Percentiles rank a stretch among this genome's conserved stretches.
phyloP scores from a whole-genome alignment of 208 protist species.

The Leishmania martiniquensis region DNA sequence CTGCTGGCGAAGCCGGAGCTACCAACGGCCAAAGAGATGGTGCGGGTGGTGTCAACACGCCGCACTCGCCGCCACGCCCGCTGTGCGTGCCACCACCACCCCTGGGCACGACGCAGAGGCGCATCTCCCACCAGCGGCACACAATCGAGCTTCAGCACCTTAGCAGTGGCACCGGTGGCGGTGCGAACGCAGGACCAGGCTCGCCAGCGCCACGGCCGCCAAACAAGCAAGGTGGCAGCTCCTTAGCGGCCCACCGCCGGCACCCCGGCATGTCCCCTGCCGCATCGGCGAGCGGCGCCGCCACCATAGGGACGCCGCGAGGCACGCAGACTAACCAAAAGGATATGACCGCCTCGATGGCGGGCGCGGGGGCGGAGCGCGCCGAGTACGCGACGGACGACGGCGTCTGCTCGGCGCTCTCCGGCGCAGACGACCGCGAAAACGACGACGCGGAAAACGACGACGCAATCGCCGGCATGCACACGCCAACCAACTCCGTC shows the following conservation, averaged over 20 bases:
- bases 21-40: background rate
- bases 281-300: background rate
- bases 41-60: constrained; percentile 3
- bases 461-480: background rate
- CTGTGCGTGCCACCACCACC: constrained; percentile 45
- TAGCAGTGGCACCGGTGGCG: constrained; percentile 6
- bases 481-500: background rate
- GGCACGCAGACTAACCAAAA: background rate
- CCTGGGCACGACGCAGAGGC: constrained; percentile 31
- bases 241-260: background rate
- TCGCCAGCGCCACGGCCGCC: background rate
- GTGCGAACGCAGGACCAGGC: background rate
- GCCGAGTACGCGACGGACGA: constrained; percentile 25
- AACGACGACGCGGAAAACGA: constrained; percentile 20
- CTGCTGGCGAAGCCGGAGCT: background rate
- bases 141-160: constrained; percentile 33
- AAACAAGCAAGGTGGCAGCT: background rate
- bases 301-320: background rate
- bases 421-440: constrained; percentile 16
- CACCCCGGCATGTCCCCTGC: background rate
- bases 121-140: constrained; percentile 24
- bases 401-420: constrained; percentile 44
- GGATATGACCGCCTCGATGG: background rate
- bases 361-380: background rate
- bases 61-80: constrained; percentile 27